Base-by-base conservation (phyloP, 345 rosid genomes). In the Excoecaria cochinchinensis region DNA sequence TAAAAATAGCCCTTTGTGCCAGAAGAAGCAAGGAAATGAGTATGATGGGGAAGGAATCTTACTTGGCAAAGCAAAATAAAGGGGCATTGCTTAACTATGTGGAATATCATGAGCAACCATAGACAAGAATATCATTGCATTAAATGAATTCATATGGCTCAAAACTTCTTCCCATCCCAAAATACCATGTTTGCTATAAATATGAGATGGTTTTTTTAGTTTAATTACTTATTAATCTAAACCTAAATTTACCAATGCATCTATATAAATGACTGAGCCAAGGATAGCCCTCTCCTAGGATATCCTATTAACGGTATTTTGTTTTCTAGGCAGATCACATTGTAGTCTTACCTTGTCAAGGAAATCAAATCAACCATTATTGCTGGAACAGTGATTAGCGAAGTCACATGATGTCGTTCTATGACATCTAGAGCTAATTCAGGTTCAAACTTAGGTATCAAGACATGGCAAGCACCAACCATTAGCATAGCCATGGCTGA, bases 401-500 rank as follows among this genome's bases (percentile, higher is more conserved):
- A 90, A 73, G 97, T 95, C 80, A 95, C 91, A n/a, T 8, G 13
- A 59, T 89, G 78, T 58, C 61, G 82, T 79, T 86, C 89, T 73
- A 91, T 84, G 79, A 74, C 82, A 67, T 89, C 85, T 61, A 91
- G 74, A 47, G 90, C 94, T 57, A 75, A 59, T 67, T 72, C 52
- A 36, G 94, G 90, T 53, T 90, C 91, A 75, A 92, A 95, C 86
- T 91, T 95, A 5, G 97, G 93, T 21, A 86, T 76, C 57, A 95
- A 83, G 79, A 91, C 82, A 80, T 92, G 97, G 70, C 84, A 83
- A 79, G 92, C 97, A 53, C 95, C 99, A 11, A 88, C 87, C 97
- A 92, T 92, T 79, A 92, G 82, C 95, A 95, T 92, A 62, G 97
- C 86, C 87, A 91, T 78, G 25, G 92, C 99, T 39, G 95, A 92